Evolutionary conservation across 2,329 filamentous ascomycete genomes (phyloP).

Genomic region (Colletotrichum euphorbiae): DNA sequence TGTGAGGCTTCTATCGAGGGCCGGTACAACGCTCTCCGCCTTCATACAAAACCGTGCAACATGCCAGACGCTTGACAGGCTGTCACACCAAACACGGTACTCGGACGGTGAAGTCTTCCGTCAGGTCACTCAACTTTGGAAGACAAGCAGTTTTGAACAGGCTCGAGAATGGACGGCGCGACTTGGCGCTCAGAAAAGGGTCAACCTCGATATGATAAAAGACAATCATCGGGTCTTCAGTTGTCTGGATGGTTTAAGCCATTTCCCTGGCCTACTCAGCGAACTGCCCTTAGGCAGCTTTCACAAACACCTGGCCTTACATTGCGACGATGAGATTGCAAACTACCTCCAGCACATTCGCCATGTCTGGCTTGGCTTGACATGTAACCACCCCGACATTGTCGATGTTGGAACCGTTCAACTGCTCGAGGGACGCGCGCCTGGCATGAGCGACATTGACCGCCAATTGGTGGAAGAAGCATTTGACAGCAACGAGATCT

Average conservation of each 20-base stretch:
- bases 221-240: neutral
- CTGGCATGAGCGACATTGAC: neutral
- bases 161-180: neutral
- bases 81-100: neutral
- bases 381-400: neutral
- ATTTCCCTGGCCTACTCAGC: neutral
- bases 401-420: neutral
- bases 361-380: neutral
- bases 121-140: neutral
- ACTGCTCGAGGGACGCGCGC: neutral
- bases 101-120: neutral
- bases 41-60: neutral
- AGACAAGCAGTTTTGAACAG: neutral
- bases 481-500: neutral
- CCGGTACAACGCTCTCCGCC: neutral
- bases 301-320: slow-evolving; percentile 5
- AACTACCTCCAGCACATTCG: neutral
- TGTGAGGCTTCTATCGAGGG: neutral
- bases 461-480: neutral
- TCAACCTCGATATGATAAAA: neutral
- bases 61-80: neutral
- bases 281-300: slow-evolving; percentile 9
- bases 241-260: neutral
- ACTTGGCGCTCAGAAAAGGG: neutral
- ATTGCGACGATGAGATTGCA: slow-evolving; percentile 2